phyloP scores from a whole-genome alignment of 2,329 filamentous ascomycete species.

The Alternaria gaisen region DNA sequence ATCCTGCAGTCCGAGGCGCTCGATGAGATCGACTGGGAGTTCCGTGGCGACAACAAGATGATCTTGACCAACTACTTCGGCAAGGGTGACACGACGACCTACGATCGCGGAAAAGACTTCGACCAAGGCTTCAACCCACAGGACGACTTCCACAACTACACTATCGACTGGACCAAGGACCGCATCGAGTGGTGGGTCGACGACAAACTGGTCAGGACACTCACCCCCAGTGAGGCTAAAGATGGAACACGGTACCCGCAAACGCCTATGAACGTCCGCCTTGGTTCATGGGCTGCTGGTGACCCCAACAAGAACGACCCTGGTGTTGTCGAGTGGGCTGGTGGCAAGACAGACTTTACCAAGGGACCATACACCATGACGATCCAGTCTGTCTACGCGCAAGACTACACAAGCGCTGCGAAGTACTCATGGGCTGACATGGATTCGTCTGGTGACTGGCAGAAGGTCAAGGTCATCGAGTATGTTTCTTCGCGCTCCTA shows the following conservation, averaged over 20 bases:
- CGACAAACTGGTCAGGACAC: slow-evolving; percentile 67
- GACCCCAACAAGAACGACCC: slow-evolving; percentile 54
- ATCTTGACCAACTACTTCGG: slow-evolving; percentile 64
- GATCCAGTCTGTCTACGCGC: slow-evolving; percentile 67
- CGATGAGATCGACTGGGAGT: slow-evolving; percentile 65
- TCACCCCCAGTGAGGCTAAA: slow-evolving; percentile 67
- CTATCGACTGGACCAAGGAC: slow-evolving; percentile 72
- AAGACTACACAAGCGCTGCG: slow-evolving; percentile 66
- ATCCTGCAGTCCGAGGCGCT: slow-evolving; percentile 62
- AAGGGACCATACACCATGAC: slow-evolving; percentile 77
- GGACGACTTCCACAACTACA: slow-evolving; percentile 53
- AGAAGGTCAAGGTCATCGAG: slow-evolving; percentile 61
- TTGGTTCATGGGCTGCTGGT: slow-evolving; percentile 73
- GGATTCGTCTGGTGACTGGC: slow-evolving; percentile 34
- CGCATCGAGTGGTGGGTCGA: slow-evolving; percentile 72
- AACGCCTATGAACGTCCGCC: slow-evolving; percentile 75
- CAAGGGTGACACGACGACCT: slow-evolving; percentile 63
- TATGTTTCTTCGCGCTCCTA: slow-evolving; percentile 33
- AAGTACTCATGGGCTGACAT: slow-evolving; percentile 68
- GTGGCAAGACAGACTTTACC: slow-evolving; percentile 72
- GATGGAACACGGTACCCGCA: slow-evolving; percentile 71
- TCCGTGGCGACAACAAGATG: slow-evolving; percentile 50
- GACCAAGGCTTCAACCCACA: slow-evolving; percentile 41
- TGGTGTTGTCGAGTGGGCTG: slow-evolving; percentile 64
- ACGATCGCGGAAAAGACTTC: slow-evolving; percentile 56